These are phyloP conservation scores for Cutaneotrichosporon cavernicola DNA, from an alignment of 1,284 basidiomycete genomes.

Conservation along the genomic window DNA sequence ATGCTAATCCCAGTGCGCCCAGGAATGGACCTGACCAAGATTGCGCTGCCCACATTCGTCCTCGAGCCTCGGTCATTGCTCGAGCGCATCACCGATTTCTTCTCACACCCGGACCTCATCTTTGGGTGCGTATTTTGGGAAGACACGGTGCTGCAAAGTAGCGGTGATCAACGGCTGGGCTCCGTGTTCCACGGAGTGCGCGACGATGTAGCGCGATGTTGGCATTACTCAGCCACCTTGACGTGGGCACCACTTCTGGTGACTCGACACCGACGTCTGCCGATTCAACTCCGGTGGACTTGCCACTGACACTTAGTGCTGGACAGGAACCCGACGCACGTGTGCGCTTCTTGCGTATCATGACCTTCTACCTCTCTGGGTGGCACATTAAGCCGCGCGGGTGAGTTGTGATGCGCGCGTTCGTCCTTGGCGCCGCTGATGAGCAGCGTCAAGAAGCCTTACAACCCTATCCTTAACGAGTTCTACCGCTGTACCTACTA, in stretches of 20 bases:
- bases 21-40: slow-evolving; percentile 93
- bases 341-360: slow-evolving; percentile 85
- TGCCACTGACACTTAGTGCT: slow-evolving; percentile 27
- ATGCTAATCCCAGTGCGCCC: slow-evolving; percentile 63
- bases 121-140: slow-evolving; percentile 57
- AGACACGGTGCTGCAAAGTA: not conserved
- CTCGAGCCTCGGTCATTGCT: slow-evolving; percentile 85
- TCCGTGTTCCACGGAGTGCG: not conserved
- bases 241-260: not conserved
- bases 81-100: slow-evolving; percentile 97
- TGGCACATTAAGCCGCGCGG: slow-evolving; percentile 99
- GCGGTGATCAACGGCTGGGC: not conserved
- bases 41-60: slow-evolving; percentile 91
- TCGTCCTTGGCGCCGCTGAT: not conserved
- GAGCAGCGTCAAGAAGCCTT: slow-evolving; percentile 89
- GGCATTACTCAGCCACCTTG: not conserved
- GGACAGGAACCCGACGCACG: slow-evolving; percentile 65
- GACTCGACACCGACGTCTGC: not conserved
- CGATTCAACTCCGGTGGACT: not conserved
- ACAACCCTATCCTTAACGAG: slow-evolving; percentile 96
- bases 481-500: slow-evolving; percentile 96
- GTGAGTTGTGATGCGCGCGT: slow-evolving; percentile 24
- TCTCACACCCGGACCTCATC: slow-evolving; percentile 96
- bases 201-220: not conserved
- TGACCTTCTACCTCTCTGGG: slow-evolving; percentile 95